Percentiles rank a stretch among this genome's conserved stretches.
These are phyloP conservation scores for Epichloe uncinata DNA, from an alignment of 2,329 filamentous ascomycete species.

Conservation along the genomic window DNA sequence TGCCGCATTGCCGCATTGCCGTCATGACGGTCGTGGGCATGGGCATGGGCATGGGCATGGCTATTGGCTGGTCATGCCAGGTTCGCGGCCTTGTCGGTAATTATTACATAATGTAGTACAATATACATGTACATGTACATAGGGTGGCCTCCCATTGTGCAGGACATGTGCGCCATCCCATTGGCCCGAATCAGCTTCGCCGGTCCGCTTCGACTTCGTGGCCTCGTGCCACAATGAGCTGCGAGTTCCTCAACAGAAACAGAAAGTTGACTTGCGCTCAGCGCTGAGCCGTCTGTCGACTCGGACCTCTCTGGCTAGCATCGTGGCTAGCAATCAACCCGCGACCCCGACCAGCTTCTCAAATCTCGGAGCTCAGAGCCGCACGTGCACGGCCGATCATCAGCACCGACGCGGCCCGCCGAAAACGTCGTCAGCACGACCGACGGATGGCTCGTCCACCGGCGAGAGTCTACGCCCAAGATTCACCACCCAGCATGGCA, in stretches of 20 bases:
- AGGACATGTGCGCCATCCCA: background rate
- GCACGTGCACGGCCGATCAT: too few relatives aligned
- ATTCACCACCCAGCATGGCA: background rate
- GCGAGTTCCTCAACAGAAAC: background rate
- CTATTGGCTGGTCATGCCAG: too few relatives aligned
- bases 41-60: too few relatives aligned
- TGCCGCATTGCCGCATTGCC: too few relatives aligned
- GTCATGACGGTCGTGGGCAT: too few relatives aligned
- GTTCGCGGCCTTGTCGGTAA: too few relatives aligned
- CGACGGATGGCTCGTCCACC: background rate
- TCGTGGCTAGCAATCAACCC: too few relatives aligned
- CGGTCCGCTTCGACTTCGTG: background rate
- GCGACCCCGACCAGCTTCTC: too few relatives aligned
- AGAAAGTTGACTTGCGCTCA: background rate
- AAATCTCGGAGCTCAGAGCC: too few relatives aligned
- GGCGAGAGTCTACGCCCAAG: background rate
- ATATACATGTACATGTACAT: too few relatives aligned
- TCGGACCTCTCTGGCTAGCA: background rate
- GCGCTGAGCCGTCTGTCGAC: background rate
- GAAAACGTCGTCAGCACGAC: background rate
- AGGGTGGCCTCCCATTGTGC: background rate
- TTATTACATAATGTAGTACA: too few relatives aligned
- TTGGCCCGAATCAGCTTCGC: background rate
- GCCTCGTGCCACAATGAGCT: background rate
- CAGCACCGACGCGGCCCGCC: background rate